Percentiles rank a stretch among this genome's conserved stretches.
These are phyloP conservation scores for Tetrahymena malaccensis DNA, from an alignment of 73 alveolate species.

Conservation along the genomic window DNA sequence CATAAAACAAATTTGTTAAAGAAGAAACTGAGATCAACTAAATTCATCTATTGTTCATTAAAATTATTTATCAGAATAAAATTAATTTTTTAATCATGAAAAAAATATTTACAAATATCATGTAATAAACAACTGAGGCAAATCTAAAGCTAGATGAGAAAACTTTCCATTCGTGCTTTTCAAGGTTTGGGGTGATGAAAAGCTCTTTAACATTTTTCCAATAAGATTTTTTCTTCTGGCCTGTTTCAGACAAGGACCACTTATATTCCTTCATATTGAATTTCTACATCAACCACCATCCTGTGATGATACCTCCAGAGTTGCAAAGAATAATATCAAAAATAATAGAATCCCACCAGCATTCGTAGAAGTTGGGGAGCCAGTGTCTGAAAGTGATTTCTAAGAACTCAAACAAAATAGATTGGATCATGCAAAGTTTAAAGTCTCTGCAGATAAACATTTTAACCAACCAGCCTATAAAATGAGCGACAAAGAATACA, in stretches of 20 bases:
- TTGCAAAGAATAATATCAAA: conserved; percentile 77
- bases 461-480: conserved; percentile 73
- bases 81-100: not conserved
- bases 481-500: conserved; percentile 73
- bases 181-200: conserved; percentile 27
- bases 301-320: conserved; percentile 70
- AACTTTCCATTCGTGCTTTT: conserved; percentile 28
- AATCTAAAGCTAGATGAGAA: conserved; percentile 34
- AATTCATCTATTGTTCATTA: not conserved
- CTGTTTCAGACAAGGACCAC: conserved; percentile 54
- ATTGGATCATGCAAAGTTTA: conserved; percentile 57
- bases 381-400: conserved; percentile 84
- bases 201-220: conserved; percentile 13
- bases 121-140: conserved; percentile 15
- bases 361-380: conserved; percentile 83
- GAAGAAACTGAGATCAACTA: conserved; percentile 34
- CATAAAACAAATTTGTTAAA: conserved; percentile 23
- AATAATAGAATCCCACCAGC: conserved; percentile 93
- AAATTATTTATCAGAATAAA: not conserved
- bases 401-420: conserved; percentile 61
- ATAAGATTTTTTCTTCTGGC: conserved; percentile 3
- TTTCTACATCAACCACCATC: conserved; percentile 53
- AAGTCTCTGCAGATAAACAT: conserved; percentile 80
- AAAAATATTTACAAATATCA: not conserved
- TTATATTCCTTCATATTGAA: conserved; percentile 58